Evolutionary conservation across 495 filamentous ascomycete genomes (phyloP), one percentile per base, ranked within the genome.

Genomic region (Cenococcum geophilum): DNA sequence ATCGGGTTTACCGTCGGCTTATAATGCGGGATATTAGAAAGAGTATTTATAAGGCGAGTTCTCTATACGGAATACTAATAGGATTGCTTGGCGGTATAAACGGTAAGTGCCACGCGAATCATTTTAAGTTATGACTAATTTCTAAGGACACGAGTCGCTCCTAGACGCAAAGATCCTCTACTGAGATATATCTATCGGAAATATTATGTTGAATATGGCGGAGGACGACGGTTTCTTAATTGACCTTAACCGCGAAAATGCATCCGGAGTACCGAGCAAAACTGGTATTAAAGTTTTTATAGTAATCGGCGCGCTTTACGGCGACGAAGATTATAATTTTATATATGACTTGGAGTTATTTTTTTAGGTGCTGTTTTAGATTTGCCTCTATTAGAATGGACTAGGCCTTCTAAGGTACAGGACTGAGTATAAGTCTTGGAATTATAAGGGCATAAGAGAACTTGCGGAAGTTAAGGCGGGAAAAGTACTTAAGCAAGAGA

Each of bases 261-360:
- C 60, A 20, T 67, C 60, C 1, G 77, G 48, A 58, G 74, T 72
- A 32, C 73, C 68, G 42, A 71, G 69, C 27, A 78, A 72, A 62
- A 77, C 72, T 4, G 76, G 76, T 36, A 78, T 72, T 18, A 78
- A 71, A 70, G 75, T 74, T 16, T 77, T 76, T n/a, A n/a, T n/a
- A n/a, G n/a, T n/a, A n/a, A n/a, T n/a, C n/a, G n/a, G n/a, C n/a
- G n/a, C n/a, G n/a, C n/a, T n/a, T n/a, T n/a, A n/a, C n/a, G n/a
- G n/a, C n/a, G n/a, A n/a, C n/a, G n/a, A n/a, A n/a, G n/a, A n/a
- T n/a, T n/a, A n/a, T n/a, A n/a, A n/a, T n/a, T n/a, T n/a, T n/a
- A n/a, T n/a, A n/a, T n/a, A n/a, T n/a, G n/a, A n/a, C n/a, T n/a
- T n/a, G n/a, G n/a, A n/a, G n/a, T n/a, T n/a, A n/a, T n/a, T n/a